Evolutionary conservation across 139 green algal species (phyloP).

Genomic region (Chlorella sp.): DNA sequence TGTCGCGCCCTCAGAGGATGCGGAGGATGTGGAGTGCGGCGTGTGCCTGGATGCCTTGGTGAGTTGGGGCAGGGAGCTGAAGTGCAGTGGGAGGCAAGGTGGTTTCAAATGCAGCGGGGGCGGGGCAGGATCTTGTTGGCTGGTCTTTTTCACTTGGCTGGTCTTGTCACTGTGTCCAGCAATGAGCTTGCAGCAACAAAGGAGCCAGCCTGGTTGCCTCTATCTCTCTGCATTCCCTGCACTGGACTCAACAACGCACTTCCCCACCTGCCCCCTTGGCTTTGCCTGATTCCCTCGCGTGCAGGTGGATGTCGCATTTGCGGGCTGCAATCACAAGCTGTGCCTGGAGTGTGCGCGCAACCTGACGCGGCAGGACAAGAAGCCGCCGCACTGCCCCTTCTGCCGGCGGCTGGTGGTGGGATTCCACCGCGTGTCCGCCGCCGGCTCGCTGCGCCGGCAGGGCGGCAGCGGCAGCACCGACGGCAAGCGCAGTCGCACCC

Average conservation of each 20-base stretch:
- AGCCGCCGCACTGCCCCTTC: constrained; percentile 68
- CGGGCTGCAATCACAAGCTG: constrained; percentile 56
- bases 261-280: not conserved
- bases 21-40: constrained; percentile 55
- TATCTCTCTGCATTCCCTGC: not conserved
- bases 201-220: not conserved
- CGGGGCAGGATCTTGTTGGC: too few species aligned
- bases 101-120: too few species aligned
- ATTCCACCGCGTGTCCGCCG: constrained; percentile 28
- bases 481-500: not conserved
- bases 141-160: too few species aligned
- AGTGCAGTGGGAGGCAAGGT: too few species aligned
- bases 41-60: constrained; percentile 62
- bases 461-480: not conserved
- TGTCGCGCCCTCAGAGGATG: not conserved
- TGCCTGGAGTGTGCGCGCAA: constrained; percentile 59
- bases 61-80: not conserved
- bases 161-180: too few species aligned
- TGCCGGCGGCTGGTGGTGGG: constrained; percentile 53
- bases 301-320: constrained; percentile 56
- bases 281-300: not conserved
- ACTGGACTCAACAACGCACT: not conserved
- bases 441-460: not conserved
- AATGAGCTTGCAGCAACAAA: not conserved
- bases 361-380: constrained; percentile 63